Evolutionary conservation across 139 green algal genomes (phyloP).

Genomic region (Eudorina sp.): DNA sequence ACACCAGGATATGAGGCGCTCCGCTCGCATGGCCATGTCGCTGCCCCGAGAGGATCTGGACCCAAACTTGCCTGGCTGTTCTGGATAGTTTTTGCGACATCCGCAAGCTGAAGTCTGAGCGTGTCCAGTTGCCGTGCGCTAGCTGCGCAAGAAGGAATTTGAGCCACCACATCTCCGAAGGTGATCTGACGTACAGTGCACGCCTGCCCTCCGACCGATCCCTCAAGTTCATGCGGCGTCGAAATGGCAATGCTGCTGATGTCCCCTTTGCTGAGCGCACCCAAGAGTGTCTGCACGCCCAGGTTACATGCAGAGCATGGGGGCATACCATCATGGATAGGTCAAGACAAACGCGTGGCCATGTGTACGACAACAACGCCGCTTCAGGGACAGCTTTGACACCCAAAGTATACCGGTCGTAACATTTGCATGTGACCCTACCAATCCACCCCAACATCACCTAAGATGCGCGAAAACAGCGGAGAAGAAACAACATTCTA

Average conservation of each 20-base stretch:
- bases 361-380: background rate
- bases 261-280: background rate
- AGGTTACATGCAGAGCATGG: background rate
- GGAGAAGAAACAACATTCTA: too few relatives aligned
- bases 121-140: background rate
- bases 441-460: too few relatives aligned
- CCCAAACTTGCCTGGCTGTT: conserved; percentile 13
- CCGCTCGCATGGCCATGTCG: too few relatives aligned
- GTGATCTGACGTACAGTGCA: background rate
- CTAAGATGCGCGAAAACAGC: too few relatives aligned
- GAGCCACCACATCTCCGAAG: background rate
- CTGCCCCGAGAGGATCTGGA: too few relatives aligned
- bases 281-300: background rate
- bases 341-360: background rate
- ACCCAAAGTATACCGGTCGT: too few relatives aligned
- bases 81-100: background rate
- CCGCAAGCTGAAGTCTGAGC: background rate
- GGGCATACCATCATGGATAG: background rate
- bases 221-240: background rate
- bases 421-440: too few relatives aligned
- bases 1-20: too few relatives aligned
- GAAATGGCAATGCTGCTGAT: background rate
- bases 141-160: background rate
- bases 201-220: too few relatives aligned
- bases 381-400: too few relatives aligned